Evolutionary conservation across 2,329 filamentous ascomycete species (phyloP).

Genomic region (Elsinoe necatrix): DNA sequence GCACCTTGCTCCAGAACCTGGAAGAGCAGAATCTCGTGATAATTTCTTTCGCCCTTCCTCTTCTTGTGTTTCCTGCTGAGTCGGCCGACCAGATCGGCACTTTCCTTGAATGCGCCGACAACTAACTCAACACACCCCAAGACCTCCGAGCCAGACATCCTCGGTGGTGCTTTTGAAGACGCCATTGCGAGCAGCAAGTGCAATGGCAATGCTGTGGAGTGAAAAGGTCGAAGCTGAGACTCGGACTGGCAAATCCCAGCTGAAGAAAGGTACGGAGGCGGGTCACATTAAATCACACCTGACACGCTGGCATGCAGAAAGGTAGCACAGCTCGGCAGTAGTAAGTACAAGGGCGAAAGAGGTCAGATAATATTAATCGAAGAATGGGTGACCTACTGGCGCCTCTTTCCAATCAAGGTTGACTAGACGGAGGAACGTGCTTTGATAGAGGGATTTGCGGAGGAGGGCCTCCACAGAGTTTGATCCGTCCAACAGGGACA

Average conservation of each 20-base stretch:
- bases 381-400: conserved; percentile 9
- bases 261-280: conserved; percentile 4
- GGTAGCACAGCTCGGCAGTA: not conserved
- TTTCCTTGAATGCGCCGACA: conserved; percentile 36
- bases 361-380: conserved; percentile 14
- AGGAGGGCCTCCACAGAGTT: conserved; percentile 6
- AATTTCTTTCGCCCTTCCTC: conserved; percentile 23
- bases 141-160: conserved; percentile 29
- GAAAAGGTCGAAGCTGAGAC: not conserved
- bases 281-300: conserved; percentile 13
- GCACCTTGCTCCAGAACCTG: conserved; percentile 33
- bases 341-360: not conserved
- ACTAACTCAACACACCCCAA: conserved; percentile 36
- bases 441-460: conserved; percentile 13
- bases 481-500: conserved; percentile 7
- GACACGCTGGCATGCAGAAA: conserved; percentile 9
- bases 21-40: conserved; percentile 33
- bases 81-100: conserved; percentile 31
- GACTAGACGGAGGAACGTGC: conserved; percentile 2
- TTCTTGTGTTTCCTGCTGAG: conserved; percentile 23
- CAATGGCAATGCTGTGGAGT: not conserved
- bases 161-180: not conserved
- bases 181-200: not conserved
- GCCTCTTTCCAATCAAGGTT: conserved; percentile 4
- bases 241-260: conserved; percentile 11